Conservation (phyloP, 2,329 filamentous ascomycete genomes). For the Colletotrichum orbiculare region DNA sequence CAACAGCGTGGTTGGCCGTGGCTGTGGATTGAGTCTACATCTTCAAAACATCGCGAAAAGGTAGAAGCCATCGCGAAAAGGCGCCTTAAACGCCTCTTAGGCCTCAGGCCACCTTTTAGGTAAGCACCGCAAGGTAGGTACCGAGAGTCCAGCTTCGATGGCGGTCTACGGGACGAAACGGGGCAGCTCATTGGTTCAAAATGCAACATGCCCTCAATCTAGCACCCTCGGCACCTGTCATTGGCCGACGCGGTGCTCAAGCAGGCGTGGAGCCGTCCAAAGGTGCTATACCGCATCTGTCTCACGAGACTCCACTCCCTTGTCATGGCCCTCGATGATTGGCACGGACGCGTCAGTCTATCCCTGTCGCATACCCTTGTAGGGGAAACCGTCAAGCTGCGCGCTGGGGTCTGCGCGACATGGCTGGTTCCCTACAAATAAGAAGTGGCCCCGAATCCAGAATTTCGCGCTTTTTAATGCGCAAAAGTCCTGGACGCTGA, state of each 20-base stretch:
- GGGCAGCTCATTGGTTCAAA: conserved; percentile 24
- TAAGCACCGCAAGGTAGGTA: no score
- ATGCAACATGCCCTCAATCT: conserved; percentile 1
- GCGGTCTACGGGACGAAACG: neutral
- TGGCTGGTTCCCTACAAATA: conserved; percentile 54
- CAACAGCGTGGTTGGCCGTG: no score
- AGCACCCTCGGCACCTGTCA: neutral
- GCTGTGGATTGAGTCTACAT: no score
- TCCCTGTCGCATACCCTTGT: conserved; percentile 32
- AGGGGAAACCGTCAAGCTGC: conserved; percentile 25
- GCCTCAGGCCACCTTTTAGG: no score
- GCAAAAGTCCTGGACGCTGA: conserved; percentile 35
- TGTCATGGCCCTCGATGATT: neutral
- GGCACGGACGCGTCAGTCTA: neutral
- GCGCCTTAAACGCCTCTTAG: neutral
- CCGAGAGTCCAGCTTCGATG: neutral
- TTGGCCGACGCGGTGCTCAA: conserved; percentile 27
- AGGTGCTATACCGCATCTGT: conserved; percentile 34
- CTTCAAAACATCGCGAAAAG: no score
- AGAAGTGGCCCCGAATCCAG: conserved; percentile 53
- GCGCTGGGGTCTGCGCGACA: conserved; percentile 32
- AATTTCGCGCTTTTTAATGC: conserved; percentile 46
- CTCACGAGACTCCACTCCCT: conserved; percentile 24
- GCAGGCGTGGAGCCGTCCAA: conserved; percentile 16
- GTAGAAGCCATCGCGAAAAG: conserved; percentile 27